Evolutionary conservation across 495 filamentous ascomycete species (phyloP).

Genomic region (Penicillium argentinense): DNA sequence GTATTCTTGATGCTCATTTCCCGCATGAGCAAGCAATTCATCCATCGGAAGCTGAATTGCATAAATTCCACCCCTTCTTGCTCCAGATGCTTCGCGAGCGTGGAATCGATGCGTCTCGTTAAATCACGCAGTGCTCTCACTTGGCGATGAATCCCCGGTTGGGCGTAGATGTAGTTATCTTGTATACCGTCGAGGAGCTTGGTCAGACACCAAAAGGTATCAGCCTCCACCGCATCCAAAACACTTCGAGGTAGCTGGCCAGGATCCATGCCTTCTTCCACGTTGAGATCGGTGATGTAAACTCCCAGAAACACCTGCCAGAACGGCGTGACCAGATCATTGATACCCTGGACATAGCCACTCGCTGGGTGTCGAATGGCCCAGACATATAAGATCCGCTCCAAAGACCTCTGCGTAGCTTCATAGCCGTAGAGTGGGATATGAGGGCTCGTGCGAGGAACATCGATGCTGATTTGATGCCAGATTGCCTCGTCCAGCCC

Average conservation of each 20-base stretch:
- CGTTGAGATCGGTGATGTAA: constrained; percentile 90
- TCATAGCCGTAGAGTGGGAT: constrained; percentile 93
- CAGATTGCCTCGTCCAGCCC: constrained; percentile 94
- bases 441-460: constrained; percentile 94
- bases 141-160: constrained; percentile 94
- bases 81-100: constrained; percentile 84
- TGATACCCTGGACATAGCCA: constrained; percentile 98
- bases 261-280: constrained; percentile 93
- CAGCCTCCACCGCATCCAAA: constrained; percentile 94
- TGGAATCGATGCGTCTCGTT: constrained; percentile 81
- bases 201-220: constrained; percentile 97
- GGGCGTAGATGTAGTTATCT: constrained; percentile 97
- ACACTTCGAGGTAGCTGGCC: constrained; percentile 88
- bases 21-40: constrained; percentile 98
- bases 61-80: constrained; percentile 94
- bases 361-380: constrained; percentile 95
- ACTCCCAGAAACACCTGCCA: constrained; percentile 94
- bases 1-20: constrained; percentile 95
- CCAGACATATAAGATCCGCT: constrained; percentile 96
- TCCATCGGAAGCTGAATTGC: constrained; percentile 98
- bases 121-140: constrained; percentile 85
- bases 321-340: constrained; percentile 95
- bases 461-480: constrained; percentile 99
- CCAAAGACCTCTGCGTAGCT: constrained; percentile 88
- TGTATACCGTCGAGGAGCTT: constrained; percentile 97